Conservation (phyloP, 306 rosid genomes). For the Prinsepia uniflora region DNA sequence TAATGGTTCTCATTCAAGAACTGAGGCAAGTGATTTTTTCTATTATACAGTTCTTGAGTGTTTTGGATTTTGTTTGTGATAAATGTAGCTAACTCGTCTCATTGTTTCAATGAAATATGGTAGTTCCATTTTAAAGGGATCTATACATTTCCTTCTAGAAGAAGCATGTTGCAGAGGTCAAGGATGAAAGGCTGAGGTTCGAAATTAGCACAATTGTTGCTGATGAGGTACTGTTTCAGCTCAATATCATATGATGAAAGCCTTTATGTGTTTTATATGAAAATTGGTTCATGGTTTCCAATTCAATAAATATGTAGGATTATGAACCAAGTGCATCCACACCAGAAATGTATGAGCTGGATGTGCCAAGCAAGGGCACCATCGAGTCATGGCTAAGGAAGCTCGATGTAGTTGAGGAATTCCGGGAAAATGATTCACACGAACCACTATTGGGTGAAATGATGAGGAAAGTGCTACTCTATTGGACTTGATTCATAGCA, state of each 20-base stretch:
- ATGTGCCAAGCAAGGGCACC: constrained; percentile 64
- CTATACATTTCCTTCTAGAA: constrained; percentile 57
- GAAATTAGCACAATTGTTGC: constrained; percentile 74
- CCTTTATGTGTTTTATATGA: background rate
- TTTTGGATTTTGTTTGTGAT: background rate
- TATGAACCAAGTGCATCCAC: constrained; percentile 81
- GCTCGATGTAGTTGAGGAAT: constrained; percentile 63
- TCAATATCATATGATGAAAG: too few relatives aligned
- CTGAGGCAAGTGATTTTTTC: constrained; percentile 44
- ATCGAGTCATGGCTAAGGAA: constrained; percentile 84
- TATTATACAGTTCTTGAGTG: background rate
- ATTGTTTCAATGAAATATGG: constrained; percentile 14
- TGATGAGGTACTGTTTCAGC: constrained; percentile 60
- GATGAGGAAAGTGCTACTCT: too few relatives aligned
- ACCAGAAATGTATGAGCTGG: constrained; percentile 58
- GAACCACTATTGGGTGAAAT: constrained; percentile 23
- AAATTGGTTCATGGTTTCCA: background rate
- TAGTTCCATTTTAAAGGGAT: constrained; percentile 45
- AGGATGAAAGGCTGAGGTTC: constrained; percentile 83
- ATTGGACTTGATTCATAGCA: too few relatives aligned
- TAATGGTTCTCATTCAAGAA: constrained; percentile 58
- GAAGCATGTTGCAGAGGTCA: constrained; percentile 66
- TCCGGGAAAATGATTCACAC: constrained; percentile 65
- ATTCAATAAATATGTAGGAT: constrained; percentile 47
- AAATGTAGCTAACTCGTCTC: background rate